Conservation (phyloP, 1,139 yeast species). For the Debaryomycetaceae sp. region DNA sequence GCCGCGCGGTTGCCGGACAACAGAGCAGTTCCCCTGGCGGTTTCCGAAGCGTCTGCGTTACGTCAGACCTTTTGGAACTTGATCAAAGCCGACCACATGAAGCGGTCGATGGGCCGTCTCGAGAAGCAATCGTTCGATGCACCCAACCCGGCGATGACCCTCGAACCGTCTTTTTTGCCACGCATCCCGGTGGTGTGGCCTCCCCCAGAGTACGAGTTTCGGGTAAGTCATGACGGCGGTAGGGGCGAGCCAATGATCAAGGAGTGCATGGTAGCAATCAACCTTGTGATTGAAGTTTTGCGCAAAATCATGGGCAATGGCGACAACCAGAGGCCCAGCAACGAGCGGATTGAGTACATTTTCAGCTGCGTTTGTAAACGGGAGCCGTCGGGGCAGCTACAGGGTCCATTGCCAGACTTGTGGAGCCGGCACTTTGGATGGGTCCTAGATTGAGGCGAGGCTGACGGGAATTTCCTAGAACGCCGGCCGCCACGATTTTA, state of each 20-base stretch:
- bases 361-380: slow-evolving; percentile 15
- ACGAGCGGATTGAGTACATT: slow-evolving; percentile 7
- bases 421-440: slow-evolving; percentile 10
- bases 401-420: too few relatives aligned
- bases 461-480: too few relatives aligned
- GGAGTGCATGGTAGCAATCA: neutral
- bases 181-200: neutral
- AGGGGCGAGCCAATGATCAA: neutral
- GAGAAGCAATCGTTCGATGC: too few relatives aligned
- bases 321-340: neutral
- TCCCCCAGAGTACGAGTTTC: neutral
- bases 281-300: neutral
- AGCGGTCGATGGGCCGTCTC: too few relatives aligned
- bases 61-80: slow-evolving; percentile 23
- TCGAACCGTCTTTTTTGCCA: neutral
- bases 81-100: slow-evolving; percentile 15
- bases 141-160: too few relatives aligned
- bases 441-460: slow-evolving; percentile 4
- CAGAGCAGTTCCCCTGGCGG: neutral
- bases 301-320: neutral
- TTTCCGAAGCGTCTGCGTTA: slow-evolving; percentile 5
- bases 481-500: too few relatives aligned
- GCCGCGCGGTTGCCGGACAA: neutral
- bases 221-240: neutral
- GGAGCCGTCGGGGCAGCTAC: slow-evolving; percentile 12